Percentiles rank a stretch among this genome's conserved stretches.
Evolutionary conservation across 768 basidiomycete genomes (phyloP).

Genomic region (Fomitopsis serialis): DNA sequence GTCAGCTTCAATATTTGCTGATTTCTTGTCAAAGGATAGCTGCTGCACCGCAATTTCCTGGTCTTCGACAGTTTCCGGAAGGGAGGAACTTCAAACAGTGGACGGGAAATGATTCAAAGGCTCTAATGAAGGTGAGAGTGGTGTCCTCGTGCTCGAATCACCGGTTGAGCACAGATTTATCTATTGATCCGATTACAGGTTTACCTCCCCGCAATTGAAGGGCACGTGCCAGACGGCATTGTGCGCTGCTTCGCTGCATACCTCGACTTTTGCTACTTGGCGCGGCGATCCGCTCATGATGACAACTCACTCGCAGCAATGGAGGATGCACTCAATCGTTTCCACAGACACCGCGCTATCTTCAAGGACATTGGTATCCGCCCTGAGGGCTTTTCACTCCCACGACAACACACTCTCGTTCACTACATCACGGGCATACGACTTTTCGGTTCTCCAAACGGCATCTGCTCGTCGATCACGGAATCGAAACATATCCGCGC

Average conservation of each 20-base stretch:
- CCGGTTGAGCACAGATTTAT: too few relatives aligned
- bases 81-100: slow-evolving; percentile 23
- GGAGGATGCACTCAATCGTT: background rate
- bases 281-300: background rate
- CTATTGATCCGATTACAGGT: too few relatives aligned
- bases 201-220: slow-evolving; percentile 17
- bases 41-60: slow-evolving; percentile 15
- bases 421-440: slow-evolving; percentile 8
- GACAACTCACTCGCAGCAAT: background rate
- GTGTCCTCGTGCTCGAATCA: too few relatives aligned
- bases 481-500: slow-evolving; percentile 19
- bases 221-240: slow-evolving; percentile 13
- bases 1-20: background rate
- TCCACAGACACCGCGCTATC: background rate
- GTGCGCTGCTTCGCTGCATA: slow-evolving; percentile 10
- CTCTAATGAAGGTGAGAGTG: slow-evolving; percentile 20
- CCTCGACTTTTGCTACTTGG: slow-evolving; percentile 21
- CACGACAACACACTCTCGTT: slow-evolving; percentile 10
- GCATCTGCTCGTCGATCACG: slow-evolving; percentile 19
- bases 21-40: slow-evolving; percentile 12
- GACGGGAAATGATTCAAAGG: slow-evolving; percentile 25
- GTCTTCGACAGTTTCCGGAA: slow-evolving; percentile 15
- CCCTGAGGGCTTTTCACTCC: slow-evolving; percentile 10
- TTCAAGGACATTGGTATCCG: slow-evolving; percentile 3
- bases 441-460: slow-evolving; percentile 15